Evolutionary conservation across 1,284 basidiomycete genomes (phyloP).

Genomic region (Ganoderma meredithae): DNA sequence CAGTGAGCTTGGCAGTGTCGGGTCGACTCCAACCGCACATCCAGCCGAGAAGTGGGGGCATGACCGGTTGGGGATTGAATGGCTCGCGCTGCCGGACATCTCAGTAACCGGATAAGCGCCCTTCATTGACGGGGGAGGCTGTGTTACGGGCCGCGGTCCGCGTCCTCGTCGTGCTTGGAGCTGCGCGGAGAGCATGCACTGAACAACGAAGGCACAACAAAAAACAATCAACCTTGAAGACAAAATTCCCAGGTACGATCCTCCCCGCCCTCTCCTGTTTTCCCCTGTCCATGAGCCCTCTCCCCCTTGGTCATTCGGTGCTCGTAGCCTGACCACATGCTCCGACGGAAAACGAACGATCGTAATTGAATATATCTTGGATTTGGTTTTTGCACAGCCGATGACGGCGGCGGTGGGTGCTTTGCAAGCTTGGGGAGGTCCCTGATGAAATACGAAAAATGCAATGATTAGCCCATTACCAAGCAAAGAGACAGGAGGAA

Average conservation of each 20-base stretch:
- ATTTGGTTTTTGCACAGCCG: constrained; percentile 55
- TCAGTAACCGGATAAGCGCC: neutral
- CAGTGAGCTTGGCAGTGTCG: neutral
- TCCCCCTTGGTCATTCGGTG: constrained; percentile 93
- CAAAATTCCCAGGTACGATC: constrained; percentile 85
- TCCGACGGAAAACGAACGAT: constrained; percentile 84
- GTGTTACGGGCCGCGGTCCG: neutral
- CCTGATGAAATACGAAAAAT: constrained; percentile 51
- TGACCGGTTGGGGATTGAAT: too few relatives aligned
- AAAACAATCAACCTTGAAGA: constrained; percentile 44
- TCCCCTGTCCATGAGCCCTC: constrained; percentile 68
- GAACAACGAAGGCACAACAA: neutral
- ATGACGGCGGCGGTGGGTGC: constrained; percentile 60
- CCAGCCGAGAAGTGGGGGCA: too few relatives aligned
- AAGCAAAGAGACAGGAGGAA: neutral
- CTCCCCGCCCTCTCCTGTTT: constrained; percentile 74
- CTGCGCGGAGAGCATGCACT: neutral
- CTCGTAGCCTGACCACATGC: constrained; percentile 83
- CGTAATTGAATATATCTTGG: constrained; percentile 79
- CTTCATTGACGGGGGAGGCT: neutral
- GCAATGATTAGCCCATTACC: neutral
- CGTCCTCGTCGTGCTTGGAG: neutral
- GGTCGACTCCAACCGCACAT: too few relatives aligned
- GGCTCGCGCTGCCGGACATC: neutral
- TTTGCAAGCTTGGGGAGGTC: constrained; percentile 84